phyloP scores from a whole-genome alignment of 2,329 filamentous ascomycete species.

The Magnaporthales sp. region DNA sequence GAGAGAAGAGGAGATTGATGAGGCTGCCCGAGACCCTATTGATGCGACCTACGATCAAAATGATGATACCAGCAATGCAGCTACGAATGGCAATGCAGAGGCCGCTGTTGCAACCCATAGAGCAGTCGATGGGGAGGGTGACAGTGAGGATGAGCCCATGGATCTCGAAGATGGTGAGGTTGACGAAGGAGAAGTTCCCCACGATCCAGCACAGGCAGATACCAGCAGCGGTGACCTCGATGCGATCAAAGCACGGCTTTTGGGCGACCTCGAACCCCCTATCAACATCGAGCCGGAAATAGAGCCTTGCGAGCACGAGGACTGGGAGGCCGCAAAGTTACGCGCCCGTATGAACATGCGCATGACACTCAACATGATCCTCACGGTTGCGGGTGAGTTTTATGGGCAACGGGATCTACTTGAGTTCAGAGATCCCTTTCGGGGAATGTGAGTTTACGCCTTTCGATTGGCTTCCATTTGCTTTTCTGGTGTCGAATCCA shows the following conservation, averaged over 20 bases:
- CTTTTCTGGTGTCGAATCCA: background rate
- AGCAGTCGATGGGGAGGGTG: slow-evolving; percentile 15
- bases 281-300: slow-evolving; percentile 7
- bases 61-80: background rate
- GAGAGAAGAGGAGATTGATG: background rate
- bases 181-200: slow-evolving; percentile 27
- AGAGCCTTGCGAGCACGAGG: slow-evolving; percentile 10
- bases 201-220: slow-evolving; percentile 12
- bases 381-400: slow-evolving; percentile 78
- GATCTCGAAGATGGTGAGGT: slow-evolving; percentile 16
- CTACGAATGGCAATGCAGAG: background rate
- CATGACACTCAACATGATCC: slow-evolving; percentile 84
- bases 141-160: slow-evolving; percentile 12
- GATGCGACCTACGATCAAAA: slow-evolving; percentile 4
- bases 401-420: slow-evolving; percentile 86
- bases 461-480: background rate
- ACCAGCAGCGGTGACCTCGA: slow-evolving; percentile 27
- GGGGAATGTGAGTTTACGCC: slow-evolving; percentile 25
- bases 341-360: slow-evolving; percentile 42
- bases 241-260: slow-evolving; percentile 37
- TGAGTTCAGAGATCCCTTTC: slow-evolving; percentile 59
- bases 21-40: slow-evolving; percentile 12
- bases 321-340: slow-evolving; percentile 18
- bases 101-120: background rate
- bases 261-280: slow-evolving; percentile 29